Base-by-base conservation (phyloP, 345 rosid species). In the Gynandropsis gynandra region DNA sequence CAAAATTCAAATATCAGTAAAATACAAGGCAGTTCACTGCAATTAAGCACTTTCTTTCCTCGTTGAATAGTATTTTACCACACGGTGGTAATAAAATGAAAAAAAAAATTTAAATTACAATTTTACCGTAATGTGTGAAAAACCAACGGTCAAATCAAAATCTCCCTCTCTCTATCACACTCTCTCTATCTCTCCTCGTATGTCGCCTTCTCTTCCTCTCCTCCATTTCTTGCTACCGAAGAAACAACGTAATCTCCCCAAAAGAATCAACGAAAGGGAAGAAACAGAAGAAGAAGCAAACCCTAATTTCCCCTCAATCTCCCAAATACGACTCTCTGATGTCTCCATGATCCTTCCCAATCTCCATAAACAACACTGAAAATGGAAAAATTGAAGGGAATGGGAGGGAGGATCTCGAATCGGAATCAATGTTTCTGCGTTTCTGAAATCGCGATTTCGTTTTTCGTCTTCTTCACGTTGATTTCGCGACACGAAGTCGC, bases 201-300 rank as follows among this genome's bases (percentile, higher is more conserved):
- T 56, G 52, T 60, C 79, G 75, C 74, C 89, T 49, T 47, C 47
- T 71, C 73, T 63, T 65, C 70, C 87, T 72, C 94, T 67, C 79
- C 64, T 74, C 89, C 89, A 56, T 77, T 74, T 77, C 82, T 74
- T 72, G 68, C 63, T 59, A 66, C 63, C 14, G 35, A 65, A 65
- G 59, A 59, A 56, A 47, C 32, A 54, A 48, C 10, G 32, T 36
- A 54, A 60, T 42, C 55, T 45, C 35, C 33, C 32, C 56, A 36
- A 33, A 1, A 7, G 42, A 27, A 37, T 31, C 34, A 45, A 47
- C 7, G 46, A 7, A 37, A 37, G n/a, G n/a, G n/a, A 37, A 37
- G 12, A n/a, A 6, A 39, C n/a, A 39, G n/a, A 39, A 39, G 7
- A 3, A 39, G n/a, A 59, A 39, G 33, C 39, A 66, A 69, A 58